Evolutionary conservation across 257 asterid genomes (phyloP), one percentile per base, ranked within the genome.

Genomic region (Scutellaria galericulata): DNA sequence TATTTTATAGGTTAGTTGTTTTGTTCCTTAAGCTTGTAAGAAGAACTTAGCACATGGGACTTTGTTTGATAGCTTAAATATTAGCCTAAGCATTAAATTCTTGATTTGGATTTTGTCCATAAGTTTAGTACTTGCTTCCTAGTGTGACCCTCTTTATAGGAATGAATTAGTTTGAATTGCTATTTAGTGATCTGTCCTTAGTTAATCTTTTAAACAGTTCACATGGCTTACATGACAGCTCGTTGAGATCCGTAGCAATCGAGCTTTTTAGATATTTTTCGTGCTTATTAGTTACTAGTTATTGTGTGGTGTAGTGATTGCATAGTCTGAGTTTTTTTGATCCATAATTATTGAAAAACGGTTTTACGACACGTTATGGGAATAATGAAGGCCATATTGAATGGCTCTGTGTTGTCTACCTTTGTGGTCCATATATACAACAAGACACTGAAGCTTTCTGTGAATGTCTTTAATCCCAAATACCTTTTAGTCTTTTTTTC

Each of bases 21-120:
- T 65, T 8, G 35, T 72, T 63, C 35, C 48, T 5, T 31, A 14
- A 39, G 70, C 68, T 66, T 72, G 77, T 46, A 22, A 53, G 9
- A 51, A 67, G 24, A 65, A 48, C 65, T 77, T 47, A 20, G 75
- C 84, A 81, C 82, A 80, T 81, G 85, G 75, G 67, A 13, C 14
- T 70, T 63, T 9, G 31, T 44, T 61, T 18, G 77, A 40, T 68
- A 45, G 78, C 70, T 75, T 72, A 52, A 64, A 8, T 31, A 50
- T 47, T 6, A 41, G 11, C 13, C 7, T 14, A 75, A 70, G 67
- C 79, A 75, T 68, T 73, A 68, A 74, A 46, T 73, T 60, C 52
- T 39, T 68, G 69, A 46, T 44, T 75, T 75, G 62, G 58, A 50
- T 27, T 56, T 46, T 71, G 66, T 79, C 64, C 53, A 31, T 39